Percentiles rank a stretch among this genome's conserved stretches.
phyloP scores from a whole-genome alignment of 23 red algal genomes.

The Gracilaria gracilis region DNA sequence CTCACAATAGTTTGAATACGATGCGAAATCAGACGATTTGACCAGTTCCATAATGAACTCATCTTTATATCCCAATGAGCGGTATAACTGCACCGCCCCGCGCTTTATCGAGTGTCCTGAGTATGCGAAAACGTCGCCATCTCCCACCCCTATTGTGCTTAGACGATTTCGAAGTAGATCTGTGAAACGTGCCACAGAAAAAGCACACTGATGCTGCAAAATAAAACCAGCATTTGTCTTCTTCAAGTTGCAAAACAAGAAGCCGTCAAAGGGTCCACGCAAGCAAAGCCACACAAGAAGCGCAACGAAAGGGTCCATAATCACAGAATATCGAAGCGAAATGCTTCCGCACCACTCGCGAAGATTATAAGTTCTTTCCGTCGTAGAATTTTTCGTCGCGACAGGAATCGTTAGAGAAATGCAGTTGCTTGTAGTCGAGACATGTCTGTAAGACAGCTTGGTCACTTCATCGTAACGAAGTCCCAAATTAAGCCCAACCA shows the following conservation, averaged over 20 bases:
- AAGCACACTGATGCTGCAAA: too few species aligned
- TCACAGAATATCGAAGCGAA: too few species aligned
- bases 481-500: slow-evolving; percentile 17
- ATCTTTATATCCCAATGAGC: slow-evolving; percentile 19
- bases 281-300: too few species aligned
- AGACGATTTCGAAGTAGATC: too few species aligned
- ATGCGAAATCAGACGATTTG: too few species aligned
- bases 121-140: not conserved
- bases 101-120: slow-evolving; percentile 17
- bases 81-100: not conserved
- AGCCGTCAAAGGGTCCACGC: too few species aligned
- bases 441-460: slow-evolving; percentile 1
- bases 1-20: slow-evolving; percentile 60
- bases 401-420: not conserved
- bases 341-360: too few species aligned
- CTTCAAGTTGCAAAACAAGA: too few species aligned
- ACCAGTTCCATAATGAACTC: slow-evolving; percentile 45
- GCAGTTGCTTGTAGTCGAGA: not conserved
- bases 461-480: slow-evolving; percentile 23
- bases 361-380: slow-evolving; percentile 23
- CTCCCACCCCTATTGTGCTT: too few species aligned
- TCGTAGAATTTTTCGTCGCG: slow-evolving; percentile 18
- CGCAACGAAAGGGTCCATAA: too few species aligned
- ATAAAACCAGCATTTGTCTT: too few species aligned
- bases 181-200: too few species aligned